Conservation (phyloP, 1,284 basidiomycete species). For the Microbotryum saponariae region DNA sequence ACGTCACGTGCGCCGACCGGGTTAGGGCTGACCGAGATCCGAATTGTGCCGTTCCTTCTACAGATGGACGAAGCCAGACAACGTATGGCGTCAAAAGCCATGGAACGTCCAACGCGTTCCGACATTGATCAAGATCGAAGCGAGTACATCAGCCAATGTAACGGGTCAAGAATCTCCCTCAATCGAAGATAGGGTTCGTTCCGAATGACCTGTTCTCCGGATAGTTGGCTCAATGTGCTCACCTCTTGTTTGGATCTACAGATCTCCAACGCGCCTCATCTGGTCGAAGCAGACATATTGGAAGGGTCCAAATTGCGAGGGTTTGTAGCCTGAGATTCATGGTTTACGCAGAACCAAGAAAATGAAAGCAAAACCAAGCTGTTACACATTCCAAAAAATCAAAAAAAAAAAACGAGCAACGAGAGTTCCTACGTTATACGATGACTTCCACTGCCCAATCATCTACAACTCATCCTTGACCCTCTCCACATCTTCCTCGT, state of each 20-base stretch:
- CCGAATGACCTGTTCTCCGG: background rate
- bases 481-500: background rate
- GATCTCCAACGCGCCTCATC: background rate
- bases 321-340: slow-evolving; percentile 2
- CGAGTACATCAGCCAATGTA: background rate
- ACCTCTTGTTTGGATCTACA: background rate
- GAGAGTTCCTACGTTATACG: background rate
- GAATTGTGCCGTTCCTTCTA: background rate
- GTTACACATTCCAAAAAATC: background rate
- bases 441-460: background rate
- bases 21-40: background rate
- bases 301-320: background rate
- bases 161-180: background rate
- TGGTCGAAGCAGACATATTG: slow-evolving; percentile 5
- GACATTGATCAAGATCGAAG: slow-evolving; percentile 3
- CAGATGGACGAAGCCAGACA: slow-evolving; percentile 7
- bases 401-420: background rate
- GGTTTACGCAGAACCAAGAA: background rate
- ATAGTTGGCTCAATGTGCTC: background rate
- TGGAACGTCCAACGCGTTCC: slow-evolving; percentile 3
- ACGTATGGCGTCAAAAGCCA: slow-evolving; percentile 4
- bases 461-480: background rate
- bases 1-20: background rate
- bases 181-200: background rate
- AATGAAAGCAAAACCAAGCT: background rate